Evolutionary conservation across 2,329 filamentous ascomycete genomes (phyloP), one percentile per base, ranked within the genome.

Genomic region (Neofusicoccum kwambonambiense): DNA sequence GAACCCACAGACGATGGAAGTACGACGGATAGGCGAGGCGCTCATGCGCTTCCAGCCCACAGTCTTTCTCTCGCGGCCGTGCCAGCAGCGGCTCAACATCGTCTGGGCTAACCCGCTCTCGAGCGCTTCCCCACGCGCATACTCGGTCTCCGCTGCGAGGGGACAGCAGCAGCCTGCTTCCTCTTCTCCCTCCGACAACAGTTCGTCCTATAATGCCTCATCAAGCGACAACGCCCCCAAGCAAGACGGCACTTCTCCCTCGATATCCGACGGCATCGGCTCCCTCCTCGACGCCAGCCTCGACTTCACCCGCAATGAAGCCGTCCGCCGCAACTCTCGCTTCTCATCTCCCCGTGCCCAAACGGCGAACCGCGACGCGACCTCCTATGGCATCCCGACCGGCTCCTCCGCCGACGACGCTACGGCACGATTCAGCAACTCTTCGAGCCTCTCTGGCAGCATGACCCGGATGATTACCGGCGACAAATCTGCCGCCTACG

Each of bases 231-330:
- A 67, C 42, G 12, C 69, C 45, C 45, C 62, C 56, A 27, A 56
- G 31, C 57, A 52, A 31, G 4, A 31, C 27, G 27, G 27, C 27
- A 7, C 27, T 31, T 9, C 62, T 27, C 31, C 15, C 37, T 60
- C 56, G 15, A 47, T 35, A 9, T 8, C 56, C 64, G 64, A 68
- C 31, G 67, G 69, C 57, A 68, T 74, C 65, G 67, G 68, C 49
- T 65, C 65, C 51, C 61, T 74, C 47, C 70, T 75, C 62, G 71
- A 76, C 67, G 42, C 50, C 35, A 66, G 69, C 13, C 70, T 77
- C 34, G 72, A 75, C 64, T 64, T 70, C 66, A 67, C 64, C 54
- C 73, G 68, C 65, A 45, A 35, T 12, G 68, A 68, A n/a, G 68
- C 71, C 11, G 44, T 66, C 9, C 60, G 66, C 41, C 71, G 72